Evolutionary conservation across 306 rosid species (phyloP), one percentile per base, ranked within the genome.

Genomic region (Leucaena leucocephala): DNA sequence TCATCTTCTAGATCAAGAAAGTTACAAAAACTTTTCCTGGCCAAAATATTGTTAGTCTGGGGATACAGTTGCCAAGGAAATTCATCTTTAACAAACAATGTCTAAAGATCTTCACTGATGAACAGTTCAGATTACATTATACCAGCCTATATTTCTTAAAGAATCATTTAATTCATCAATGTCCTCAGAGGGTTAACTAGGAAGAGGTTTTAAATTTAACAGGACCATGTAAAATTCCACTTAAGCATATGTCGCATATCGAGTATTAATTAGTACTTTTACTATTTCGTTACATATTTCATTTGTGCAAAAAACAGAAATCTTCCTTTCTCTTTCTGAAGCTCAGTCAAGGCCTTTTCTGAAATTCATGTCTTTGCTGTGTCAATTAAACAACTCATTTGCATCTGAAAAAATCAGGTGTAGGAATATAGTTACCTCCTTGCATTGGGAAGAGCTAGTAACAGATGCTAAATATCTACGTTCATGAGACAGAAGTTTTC

Each of bases 401-500:
- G 42, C 57, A 0, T 79, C 58, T 42, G 62, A 76, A 70, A 63
- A 46, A 35, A 35, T 0, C 16, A 21, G 36, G 78, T 19, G 43
- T 12, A 52, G 35, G 62, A 66, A 49, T 45, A 12, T 11, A 65
- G 84, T 76, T 87, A 93, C 99, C 67, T 77, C 58, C 73, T 90
- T 82, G 93, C 99, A 95, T 50, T 48, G 59, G 71, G 81, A 34
- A 77, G 85, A 35, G 15, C 50, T 3, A 75, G 75, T 46, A 36
- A 62, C 90, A 17, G 77, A 78, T 22, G 96, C 87, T 78, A 94
- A 88, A 84, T 74, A 68, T 85, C 98, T 82, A 39, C 81, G 91
- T 52, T 91, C 93, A 77, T 70, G 78, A 79, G 85, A 86, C 67
- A 91, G 87, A 79, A 96, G 94, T 69, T 87, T 88, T 77, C 98